Evolutionary conservation across 2,329 filamentous ascomycete species (phyloP), one percentile per base, ranked within the genome.

Genomic region (Hymenoscyphus salicellus): DNA sequence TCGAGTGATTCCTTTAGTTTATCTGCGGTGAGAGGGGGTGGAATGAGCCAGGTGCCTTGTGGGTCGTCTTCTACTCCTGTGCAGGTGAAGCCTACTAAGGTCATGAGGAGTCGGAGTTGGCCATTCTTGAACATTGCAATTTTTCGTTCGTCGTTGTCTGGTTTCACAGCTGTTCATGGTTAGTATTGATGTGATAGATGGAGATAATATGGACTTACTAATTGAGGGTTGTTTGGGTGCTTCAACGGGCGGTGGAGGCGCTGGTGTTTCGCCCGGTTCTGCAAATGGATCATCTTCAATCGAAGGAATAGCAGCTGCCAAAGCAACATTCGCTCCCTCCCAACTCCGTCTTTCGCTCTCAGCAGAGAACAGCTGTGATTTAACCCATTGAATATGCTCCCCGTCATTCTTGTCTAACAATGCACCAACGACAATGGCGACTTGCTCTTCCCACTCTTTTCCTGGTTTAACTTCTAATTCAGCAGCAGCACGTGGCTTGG

Each of bases 61-160:
- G 85, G 83, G 73, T 96, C 91, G 52, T 92, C 88, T 3, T 82
- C 72, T 0, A 76, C 77, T 0, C 82, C 79, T 0, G 78, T 77
- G 3, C 88, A 83, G 72, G 89, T 83, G 66, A 96, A 85, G 0
- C 90, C 91, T 20, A 89, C 82, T 0, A 95, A 82, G 1, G 83
- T 89, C 84, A 98, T 89, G 3, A 99, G 84, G 1, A 98, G 86
- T 38, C 93, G 89, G 1, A 98, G 83, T 72, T 94, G 89, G 10
- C 91, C 88, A 76, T 98, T 96, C 74, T 92, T 96, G 80, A 96
- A 96, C 78, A 97, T 88, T 30, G 92, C 89, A 26, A 83, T 84
- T 60, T 88, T 87, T 49, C 88, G 86, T 58, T 85, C 82, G 56
- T 90, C 86, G 52, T 84, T 86, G 64, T 89, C 86, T 0, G 90